These are phyloP conservation scores for Gossypium longicalyx DNA, from an alignment of 345 rosid species.

Conservation along the genomic window DNA sequence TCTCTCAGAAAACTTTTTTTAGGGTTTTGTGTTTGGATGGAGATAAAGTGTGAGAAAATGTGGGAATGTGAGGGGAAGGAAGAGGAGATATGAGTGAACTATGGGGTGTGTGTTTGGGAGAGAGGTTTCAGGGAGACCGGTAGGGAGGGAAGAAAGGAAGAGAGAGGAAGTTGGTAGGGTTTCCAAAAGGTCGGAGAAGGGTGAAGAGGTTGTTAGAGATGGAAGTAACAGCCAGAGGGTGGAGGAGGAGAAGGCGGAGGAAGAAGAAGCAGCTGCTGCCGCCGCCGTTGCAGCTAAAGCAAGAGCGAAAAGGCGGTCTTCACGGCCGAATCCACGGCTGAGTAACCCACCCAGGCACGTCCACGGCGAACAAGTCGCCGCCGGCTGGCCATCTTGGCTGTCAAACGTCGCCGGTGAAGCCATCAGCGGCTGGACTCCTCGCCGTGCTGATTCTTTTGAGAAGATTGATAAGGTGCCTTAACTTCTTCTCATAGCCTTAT, in stretches of 20 bases:
- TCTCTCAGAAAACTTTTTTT: neutral
- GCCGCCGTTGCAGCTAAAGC: conserved; percentile 17
- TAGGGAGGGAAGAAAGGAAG: conserved; percentile 39
- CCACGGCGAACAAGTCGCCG: conserved; percentile 76
- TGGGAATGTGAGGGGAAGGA: conserved; percentile 21
- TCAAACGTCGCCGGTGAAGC: conserved; percentile 77
- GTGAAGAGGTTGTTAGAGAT: conserved; percentile 33
- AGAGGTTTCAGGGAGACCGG: conserved; percentile 42
- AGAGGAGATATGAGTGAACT: conserved; percentile 32
- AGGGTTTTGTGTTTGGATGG: conserved; percentile 23
- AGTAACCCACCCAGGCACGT: conserved; percentile 55
- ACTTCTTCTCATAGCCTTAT: neutral
- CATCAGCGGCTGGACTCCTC: conserved; percentile 76
- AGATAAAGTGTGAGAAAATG: conserved; percentile 20
- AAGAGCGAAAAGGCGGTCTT: conserved; percentile 37
- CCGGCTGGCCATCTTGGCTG: conserved; percentile 87
- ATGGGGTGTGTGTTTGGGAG: conserved; percentile 85
- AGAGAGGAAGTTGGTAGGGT: conserved; percentile 26
- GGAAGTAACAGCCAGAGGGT: conserved; percentile 26
- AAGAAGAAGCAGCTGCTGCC: conserved; percentile 17
- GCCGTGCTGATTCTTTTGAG: conserved; percentile 73
- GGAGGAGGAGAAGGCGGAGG: conserved; percentile 33
- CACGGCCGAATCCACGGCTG: conserved; percentile 55
- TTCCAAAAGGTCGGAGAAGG: conserved; percentile 17
- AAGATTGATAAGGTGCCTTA: conserved; percentile 62